Base-by-base conservation (phyloP, 345 rosid genomes). In the Hypericum perforatum region DNA sequence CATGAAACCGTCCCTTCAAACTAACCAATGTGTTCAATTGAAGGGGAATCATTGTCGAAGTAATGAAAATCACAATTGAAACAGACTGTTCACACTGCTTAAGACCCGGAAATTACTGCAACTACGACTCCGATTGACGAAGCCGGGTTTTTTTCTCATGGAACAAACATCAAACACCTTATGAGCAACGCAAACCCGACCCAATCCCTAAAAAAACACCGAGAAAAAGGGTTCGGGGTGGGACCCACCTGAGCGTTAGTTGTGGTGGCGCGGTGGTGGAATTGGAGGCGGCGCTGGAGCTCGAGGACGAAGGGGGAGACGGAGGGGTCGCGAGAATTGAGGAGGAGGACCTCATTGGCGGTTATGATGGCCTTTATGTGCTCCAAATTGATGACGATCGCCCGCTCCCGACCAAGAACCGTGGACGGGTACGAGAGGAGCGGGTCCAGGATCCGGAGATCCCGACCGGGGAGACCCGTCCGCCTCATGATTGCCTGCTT, bases 321-420 rank as follows among this genome's bases (percentile, higher is more conserved):
- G 43, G 73, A 47, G n/a, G 81, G 81, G 57, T 68, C 74, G 29
- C 54, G 58, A 13, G 73, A 73, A 45, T 79, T 68, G 36, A 70
- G 49, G 71, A 79, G 52, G 32, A 73, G 8, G 7, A 79, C 69
- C 67, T 79, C 81, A 41, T 55, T 61, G 49, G 84, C 75, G 3
- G 81, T 76, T 58, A 79, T 62, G 39, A 79, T 66, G 29, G 79
- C 81, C 61, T 65, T 76, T 49, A 79, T 73, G 63, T 76, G 84
- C 54, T 76, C 84, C 50, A 79, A 38, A 48, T 76, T 79, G 39
- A 76, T 53, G 42, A 76, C 78, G 39, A 73, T 71, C 14, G 81
- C 79, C 43, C 79, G 49, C 59, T 76, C 84, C 39, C 84, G 56
- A 5, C 81, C 81, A 10, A 79, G 59, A 38, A 79, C 71, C 36